A percentile compares a stretch with the other conserved stretches of the same genome.
phyloP scores from a whole-genome alignment of 2,329 filamentous ascomycete genomes.

The Drechslerella stenobrocha region DNA sequence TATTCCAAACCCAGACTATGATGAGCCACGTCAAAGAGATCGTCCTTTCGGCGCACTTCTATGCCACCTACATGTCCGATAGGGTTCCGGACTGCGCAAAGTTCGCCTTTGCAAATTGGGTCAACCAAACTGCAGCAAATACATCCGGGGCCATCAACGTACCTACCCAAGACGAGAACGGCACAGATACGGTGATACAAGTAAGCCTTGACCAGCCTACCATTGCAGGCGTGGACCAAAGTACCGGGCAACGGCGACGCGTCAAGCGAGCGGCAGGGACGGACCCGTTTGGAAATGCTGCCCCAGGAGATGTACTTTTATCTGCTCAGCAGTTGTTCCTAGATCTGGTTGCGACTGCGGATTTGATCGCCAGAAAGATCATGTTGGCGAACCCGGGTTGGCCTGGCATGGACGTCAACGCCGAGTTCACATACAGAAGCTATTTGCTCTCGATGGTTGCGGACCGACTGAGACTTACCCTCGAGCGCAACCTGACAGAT shows the following conservation, averaged over 20 bases:
- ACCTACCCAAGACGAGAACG: slow-evolving; percentile 15
- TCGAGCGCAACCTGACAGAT: slow-evolving; percentile 32
- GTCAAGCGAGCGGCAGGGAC: slow-evolving; percentile 17
- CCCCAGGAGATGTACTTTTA: slow-evolving; percentile 13
- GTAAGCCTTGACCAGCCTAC: slow-evolving; percentile 24
- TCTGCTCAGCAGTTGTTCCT: slow-evolving; percentile 28
- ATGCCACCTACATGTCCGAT: slow-evolving; percentile 36
- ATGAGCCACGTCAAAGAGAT: slow-evolving; percentile 41
- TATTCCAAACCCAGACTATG: slow-evolving; percentile 34
- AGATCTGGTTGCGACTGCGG: slow-evolving; percentile 18
- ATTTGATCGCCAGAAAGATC: slow-evolving; percentile 22
- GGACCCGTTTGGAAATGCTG: slow-evolving; percentile 25
- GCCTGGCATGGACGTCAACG: slow-evolving; percentile 35
- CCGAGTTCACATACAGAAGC: slow-evolving; percentile 35
- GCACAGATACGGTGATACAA: slow-evolving; percentile 26
- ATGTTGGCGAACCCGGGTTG: slow-evolving; percentile 38
- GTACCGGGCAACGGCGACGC: background rate
- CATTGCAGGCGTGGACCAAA: slow-evolving; percentile 3
- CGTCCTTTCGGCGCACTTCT: slow-evolving; percentile 26
- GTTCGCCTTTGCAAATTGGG: slow-evolving; percentile 35
- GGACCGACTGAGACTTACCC: slow-evolving; percentile 24
- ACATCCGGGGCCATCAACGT: slow-evolving; percentile 33
- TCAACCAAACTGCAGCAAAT: slow-evolving; percentile 31
- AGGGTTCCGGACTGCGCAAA: slow-evolving; percentile 42
- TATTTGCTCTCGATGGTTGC: slow-evolving; percentile 34